Base-by-base conservation (phyloP, 176 grass and related monocot species). In the Cenchrus americanus region DNA sequence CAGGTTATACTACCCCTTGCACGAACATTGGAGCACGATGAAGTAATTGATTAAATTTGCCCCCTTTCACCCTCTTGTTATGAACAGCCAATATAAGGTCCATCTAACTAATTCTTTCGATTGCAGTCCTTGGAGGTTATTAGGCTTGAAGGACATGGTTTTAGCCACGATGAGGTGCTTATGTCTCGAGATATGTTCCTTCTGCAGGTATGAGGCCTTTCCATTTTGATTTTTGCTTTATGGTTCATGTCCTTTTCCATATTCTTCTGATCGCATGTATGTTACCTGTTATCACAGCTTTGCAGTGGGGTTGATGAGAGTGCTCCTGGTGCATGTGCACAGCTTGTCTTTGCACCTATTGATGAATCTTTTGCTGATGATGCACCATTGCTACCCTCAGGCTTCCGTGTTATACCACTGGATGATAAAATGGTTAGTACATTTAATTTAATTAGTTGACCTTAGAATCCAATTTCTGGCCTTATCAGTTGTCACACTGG, bases 321-420 rank as follows among this genome's bases (percentile, higher is more conserved):
- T 79, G 93, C 91, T 34, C 63, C 90, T 0, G 89, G 93, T 71
- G 83, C 93, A 1, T 96, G 89, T 44, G 91, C 96, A 22, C 96
- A 99, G 81, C 93, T 99, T 62, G 91, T 99, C 26, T 99, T 96
- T 92, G 96, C 93, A 62, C 96, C 93, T 53, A 99, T 99, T 1
- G 96, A 96, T 80, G 96, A 94, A 86, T 94, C 93, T 80, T 94
- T 99, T 89, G 88, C 93, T 79, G 96, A 99, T 47, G 96, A 99
- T 49, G 89, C 91, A 10, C 93, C 93, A 3, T 67, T 99, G 42
- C 78, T 99, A 26, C 93, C 96, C 15, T 99, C 96, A 26, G 96
- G 96, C 37, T 99, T 99, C 78, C 93, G 93, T 34, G 87, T 99
- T 19, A 96, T 96, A 89, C 93, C 91, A 14, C 80, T 99, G 10